phyloP scores from a whole-genome alignment of 2,329 filamentous ascomycete genomes.

The Alternaria postmessia region DNA sequence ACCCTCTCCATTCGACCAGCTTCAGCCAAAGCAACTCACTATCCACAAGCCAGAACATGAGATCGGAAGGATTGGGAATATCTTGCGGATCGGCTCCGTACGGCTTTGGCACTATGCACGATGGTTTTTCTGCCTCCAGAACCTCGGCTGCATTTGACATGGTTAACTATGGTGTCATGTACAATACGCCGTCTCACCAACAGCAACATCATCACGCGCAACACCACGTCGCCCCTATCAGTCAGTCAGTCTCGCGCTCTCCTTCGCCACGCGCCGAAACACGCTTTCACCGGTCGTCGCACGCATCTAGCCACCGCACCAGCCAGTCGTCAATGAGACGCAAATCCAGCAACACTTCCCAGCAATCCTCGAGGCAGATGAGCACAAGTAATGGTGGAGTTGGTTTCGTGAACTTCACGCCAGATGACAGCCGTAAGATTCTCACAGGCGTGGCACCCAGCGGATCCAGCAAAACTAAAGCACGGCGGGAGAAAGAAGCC shows the following conservation, averaged over 20 bases:
- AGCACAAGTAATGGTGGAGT: slow-evolving; percentile 49
- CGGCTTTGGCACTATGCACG: slow-evolving; percentile 18
- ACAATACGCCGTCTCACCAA: slow-evolving; percentile 21
- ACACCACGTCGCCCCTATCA: slow-evolving; percentile 25
- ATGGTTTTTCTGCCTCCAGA: not conserved
- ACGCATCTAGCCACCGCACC: slow-evolving; percentile 24
- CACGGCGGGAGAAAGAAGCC: slow-evolving; percentile 87
- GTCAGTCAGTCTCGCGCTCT: slow-evolving; percentile 33
- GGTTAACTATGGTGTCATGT: slow-evolving; percentile 16
- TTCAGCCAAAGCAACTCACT: slow-evolving; percentile 32
- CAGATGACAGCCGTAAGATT: slow-evolving; percentile 77
- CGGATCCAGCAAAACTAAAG: slow-evolving; percentile 92
- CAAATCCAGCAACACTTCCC: slow-evolving; percentile 28
- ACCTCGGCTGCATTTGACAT: slow-evolving; percentile 32
- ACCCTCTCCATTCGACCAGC: slow-evolving; percentile 23
- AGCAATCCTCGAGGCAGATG: slow-evolving; percentile 55
- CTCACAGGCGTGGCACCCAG: slow-evolving; percentile 91
- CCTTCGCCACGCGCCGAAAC: slow-evolving; percentile 37
- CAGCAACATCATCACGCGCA: slow-evolving; percentile 7
- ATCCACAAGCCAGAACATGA: slow-evolving; percentile 26
- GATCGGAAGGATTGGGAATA: slow-evolving; percentile 42
- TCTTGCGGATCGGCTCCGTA: slow-evolving; percentile 40
- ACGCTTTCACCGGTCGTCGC: slow-evolving; percentile 36
- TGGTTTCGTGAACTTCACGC: slow-evolving; percentile 90
- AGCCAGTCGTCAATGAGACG: slow-evolving; percentile 23